Base-by-base conservation (phyloP, 2,329 filamentous ascomycete genomes). In the Fusarium sp. region DNA sequence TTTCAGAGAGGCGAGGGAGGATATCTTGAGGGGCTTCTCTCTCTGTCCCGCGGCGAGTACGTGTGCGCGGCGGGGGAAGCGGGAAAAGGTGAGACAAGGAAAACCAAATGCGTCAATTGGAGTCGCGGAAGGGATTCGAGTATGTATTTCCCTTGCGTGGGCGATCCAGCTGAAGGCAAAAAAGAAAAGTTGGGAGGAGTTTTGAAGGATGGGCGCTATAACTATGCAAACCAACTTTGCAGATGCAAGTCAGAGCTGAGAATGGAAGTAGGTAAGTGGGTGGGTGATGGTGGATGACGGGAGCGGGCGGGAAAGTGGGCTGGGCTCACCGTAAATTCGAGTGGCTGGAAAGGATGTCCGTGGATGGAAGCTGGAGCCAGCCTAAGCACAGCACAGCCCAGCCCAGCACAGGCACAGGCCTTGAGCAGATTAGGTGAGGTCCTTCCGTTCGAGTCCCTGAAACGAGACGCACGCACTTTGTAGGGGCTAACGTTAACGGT, bases 321-420 rank as follows among this genome's bases (percentile, higher is more conserved):
- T 60, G n/a, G 29, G n/a, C 62, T 75, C 73, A 78, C 78, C 75
- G 77, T 77, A 77, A 79, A 79, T 79, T 79, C 77, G 71, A 77
- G 77, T 78, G 78, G 78, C 78, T 80, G 78, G 33, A 35, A 35
- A 35, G 14, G 33, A 35, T 24, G 24, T 24, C 3, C 3, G 5
- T 24, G 24, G 24, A 24, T 24, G 33, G 33, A 35, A 35, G 33
- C 33, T 35, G 33, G 33, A 35, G 12, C 33, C 14, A 35, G 33
- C 33, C 33, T 14, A 35, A 35, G 33, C 33, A 35, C 33, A 35
- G 33, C 33, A 11, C 33, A 35, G 33, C n/a, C n/a, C n/a, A n/a
- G n/a, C n/a, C n/a, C n/a, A n/a, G n/a, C n/a, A n/a, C n/a, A n/a
- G n/a, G n/a, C 24, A 24, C 24, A 24, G 33, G 33, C 33, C 33